phyloP scores from a whole-genome alignment of 495 filamentous ascomycete species.

The Cetradonia linearis region DNA sequence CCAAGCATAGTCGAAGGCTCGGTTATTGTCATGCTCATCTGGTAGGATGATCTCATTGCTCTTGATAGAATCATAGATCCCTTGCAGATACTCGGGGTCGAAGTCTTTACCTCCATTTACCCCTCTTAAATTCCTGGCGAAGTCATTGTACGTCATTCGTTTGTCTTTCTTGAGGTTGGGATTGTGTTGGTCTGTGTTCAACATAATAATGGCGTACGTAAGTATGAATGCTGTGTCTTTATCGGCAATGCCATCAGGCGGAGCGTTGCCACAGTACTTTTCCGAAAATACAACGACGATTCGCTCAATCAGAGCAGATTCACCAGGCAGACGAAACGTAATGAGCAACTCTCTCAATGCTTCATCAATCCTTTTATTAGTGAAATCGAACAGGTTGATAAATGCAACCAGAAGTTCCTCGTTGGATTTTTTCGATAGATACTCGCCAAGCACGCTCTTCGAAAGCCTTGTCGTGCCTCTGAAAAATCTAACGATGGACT shows the following conservation, averaged over 20 bases:
- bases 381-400: conserved; percentile 76
- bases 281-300: conserved; percentile 81
- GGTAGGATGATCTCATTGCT: conserved; percentile 91
- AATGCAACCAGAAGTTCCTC: conserved; percentile 73
- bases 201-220: conserved; percentile 91
- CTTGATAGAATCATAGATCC: conserved; percentile 85
- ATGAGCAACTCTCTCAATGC: conserved; percentile 78
- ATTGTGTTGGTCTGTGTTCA: conserved; percentile 92
- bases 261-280: conserved; percentile 66
- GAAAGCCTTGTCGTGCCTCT: conserved; percentile 77
- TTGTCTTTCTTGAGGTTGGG: conserved; percentile 71
- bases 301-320: conserved; percentile 84
- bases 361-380: conserved; percentile 77
- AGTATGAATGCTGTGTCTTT: conserved; percentile 86
- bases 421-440: conserved; percentile 79
- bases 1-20: conserved; percentile 96
- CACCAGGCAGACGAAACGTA: conserved; percentile 89
- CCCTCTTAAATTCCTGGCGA: conserved; percentile 77
- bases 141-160: conserved; percentile 74
- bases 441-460: conserved; percentile 86
- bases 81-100: conserved; percentile 69
- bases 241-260: conserved; percentile 67
- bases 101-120: conserved; percentile 84
- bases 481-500: conserved; percentile 67
- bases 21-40: conserved; percentile 91